phyloP scores from a whole-genome alignment of 306 rosid species.

The Crataegus laevigata region DNA sequence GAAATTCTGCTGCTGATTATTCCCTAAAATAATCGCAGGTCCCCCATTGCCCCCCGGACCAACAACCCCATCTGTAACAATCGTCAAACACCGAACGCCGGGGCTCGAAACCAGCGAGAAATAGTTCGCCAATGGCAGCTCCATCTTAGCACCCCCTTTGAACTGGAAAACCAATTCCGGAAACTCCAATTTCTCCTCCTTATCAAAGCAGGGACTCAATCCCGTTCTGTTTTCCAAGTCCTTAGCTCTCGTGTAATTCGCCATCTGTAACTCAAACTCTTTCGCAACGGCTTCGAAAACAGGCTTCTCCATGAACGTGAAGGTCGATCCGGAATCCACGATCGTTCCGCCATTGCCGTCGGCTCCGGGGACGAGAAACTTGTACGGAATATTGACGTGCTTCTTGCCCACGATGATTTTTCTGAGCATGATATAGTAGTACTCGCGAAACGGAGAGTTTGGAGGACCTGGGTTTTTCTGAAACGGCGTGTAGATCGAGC shows the following conservation, averaged over 20 bases:
- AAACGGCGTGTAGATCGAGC: conserved; percentile 62
- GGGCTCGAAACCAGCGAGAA: conserved; percentile 38
- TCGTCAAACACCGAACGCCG: conserved; percentile 48
- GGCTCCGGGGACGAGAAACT: conserved; percentile 30
- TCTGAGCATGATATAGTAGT: conserved; percentile 55
- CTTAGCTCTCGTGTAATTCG: conserved; percentile 43
- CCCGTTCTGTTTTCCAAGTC: conserved; percentile 53
- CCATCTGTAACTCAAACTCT: conserved; percentile 55
- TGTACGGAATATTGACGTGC: conserved; percentile 48
- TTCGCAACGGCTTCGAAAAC: conserved; percentile 39
- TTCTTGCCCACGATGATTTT: conserved; percentile 48
- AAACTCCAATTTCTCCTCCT: conserved; percentile 17
- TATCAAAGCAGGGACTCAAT: conserved; percentile 55
- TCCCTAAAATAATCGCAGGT: conserved; percentile 78
- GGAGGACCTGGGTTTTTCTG: conserved; percentile 30
- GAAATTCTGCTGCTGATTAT: conserved; percentile 75
- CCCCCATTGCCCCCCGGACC: conserved; percentile 28
- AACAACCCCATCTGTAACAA: conserved; percentile 27
- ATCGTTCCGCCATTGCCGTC: conserved; percentile 75
- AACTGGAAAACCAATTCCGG: conserved; percentile 59
- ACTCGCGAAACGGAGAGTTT: conserved; percentile 38
- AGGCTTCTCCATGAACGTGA: conserved; percentile 66
- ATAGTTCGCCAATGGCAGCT: conserved; percentile 45
- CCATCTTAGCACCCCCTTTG: conserved; percentile 84
- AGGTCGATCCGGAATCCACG: conserved; percentile 79